Evolutionary conservation across 2,329 filamentous ascomycete species (phyloP).

Genomic region (Fusarium virguliforme): DNA sequence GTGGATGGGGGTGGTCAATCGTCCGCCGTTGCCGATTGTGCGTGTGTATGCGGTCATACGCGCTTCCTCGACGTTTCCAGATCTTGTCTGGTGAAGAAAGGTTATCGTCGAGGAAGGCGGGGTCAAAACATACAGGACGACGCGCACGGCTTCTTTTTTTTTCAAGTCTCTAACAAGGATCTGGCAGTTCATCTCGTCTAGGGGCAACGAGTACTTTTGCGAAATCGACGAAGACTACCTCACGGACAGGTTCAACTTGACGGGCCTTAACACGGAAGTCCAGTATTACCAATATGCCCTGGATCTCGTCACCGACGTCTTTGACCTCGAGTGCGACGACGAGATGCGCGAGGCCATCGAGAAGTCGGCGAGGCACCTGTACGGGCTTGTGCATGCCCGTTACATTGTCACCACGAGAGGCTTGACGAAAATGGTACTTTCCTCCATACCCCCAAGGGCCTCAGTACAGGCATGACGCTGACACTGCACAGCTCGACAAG

Average conservation of each 20-base stretch:
- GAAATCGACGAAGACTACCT: slow-evolving; percentile 99
- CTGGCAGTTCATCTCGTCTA: slow-evolving; percentile 92
- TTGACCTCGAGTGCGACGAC: slow-evolving; percentile 98
- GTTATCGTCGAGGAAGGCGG: slow-evolving; percentile 16
- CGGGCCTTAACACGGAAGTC: slow-evolving; percentile 95
- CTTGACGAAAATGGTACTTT: slow-evolving; percentile 90
- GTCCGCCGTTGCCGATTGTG: slow-evolving; percentile 2
- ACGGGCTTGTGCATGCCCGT: slow-evolving; percentile 94
- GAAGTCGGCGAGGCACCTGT: slow-evolving; percentile 95
- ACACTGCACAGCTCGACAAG: slow-evolving; percentile 85
- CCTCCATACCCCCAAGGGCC: neutral
- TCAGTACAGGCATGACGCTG: neutral
- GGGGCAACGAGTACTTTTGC: slow-evolving; percentile 99
- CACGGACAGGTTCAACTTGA: slow-evolving; percentile 98
- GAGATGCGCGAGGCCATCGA: slow-evolving; percentile 98
- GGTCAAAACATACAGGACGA: slow-evolving; percentile 19
- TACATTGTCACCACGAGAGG: slow-evolving; percentile 98
- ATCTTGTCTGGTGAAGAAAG: neutral
- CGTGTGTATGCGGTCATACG: slow-evolving; percentile 12
- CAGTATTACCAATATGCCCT: slow-evolving; percentile 99
- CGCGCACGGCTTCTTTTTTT: slow-evolving; percentile 22
- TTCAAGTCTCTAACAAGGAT: slow-evolving; percentile 32
- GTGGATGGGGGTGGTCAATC: neutral
- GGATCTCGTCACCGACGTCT: slow-evolving; percentile 97
- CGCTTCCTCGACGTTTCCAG: slow-evolving; percentile 10